Evolutionary conservation across 1,139 yeast species (phyloP), one percentile per base, ranked within the genome.

Genomic region (Geotrichum phurueaensis): DNA sequence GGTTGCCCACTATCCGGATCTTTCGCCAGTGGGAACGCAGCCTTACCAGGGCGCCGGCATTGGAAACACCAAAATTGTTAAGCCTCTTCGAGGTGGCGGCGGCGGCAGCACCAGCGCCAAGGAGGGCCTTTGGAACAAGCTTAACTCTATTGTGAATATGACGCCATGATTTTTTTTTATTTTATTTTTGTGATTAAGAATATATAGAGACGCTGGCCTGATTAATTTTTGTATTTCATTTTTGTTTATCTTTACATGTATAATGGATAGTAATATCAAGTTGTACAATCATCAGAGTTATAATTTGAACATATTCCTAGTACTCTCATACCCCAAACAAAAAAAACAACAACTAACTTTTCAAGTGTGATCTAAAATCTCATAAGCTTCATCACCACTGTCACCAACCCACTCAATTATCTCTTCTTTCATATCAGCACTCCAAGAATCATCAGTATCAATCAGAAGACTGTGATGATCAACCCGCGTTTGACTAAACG

Each of bases 41-140:
- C 58, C 58, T 3, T 54, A 58, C 31, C 51, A 39, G 9, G 52
- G 60, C 12, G 53, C 53, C 7, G 53, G 52, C 3, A 27, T 39
- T 23, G 55, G 60, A 1, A 51, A 55, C 15, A 57, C 57, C 27
- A 67, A 84, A 62, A 86, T 86, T 25, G 84, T 87, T 51, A 85
- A 84, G 70, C 92, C 94, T 1, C 70, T 86, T 62, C 76, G 87
- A 57, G 89, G 89, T 1, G 87, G 87, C 3, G 61, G 59, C 5
- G 60, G 58, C 20, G 58, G 58, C 13, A 23, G 45, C 22, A 20
- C 36, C 15, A 33, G 51, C 15, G 53, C 60, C 25, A 59, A 59
- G 33, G 61, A 59, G 27, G 63, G 63, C 3, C 57, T 61, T 13
- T 61, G 63, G 63, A 58, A 56, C 22, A 61, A 61, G 60, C 51